Percentiles rank a stretch among this genome's conserved stretches.
phyloP scores from a whole-genome alignment of 2,329 filamentous ascomycete species.

The Pestalotiopsis sp. region DNA sequence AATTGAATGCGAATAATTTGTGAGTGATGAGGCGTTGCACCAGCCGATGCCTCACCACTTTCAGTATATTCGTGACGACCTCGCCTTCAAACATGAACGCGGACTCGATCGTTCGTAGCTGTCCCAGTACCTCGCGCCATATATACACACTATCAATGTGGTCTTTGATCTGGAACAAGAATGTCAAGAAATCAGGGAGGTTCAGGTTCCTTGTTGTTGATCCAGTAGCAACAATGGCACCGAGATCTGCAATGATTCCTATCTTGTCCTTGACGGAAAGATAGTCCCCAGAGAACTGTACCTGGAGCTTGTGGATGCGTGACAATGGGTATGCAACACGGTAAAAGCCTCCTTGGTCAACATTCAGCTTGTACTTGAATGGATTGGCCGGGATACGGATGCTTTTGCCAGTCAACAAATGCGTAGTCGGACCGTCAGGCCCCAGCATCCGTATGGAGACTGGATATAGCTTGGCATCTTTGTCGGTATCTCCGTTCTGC shows the following conservation, averaged over 20 bases:
- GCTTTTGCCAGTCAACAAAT: neutral
- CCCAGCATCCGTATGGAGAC: neutral
- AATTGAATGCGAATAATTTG: neutral
- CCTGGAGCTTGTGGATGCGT: conserved; percentile 10
- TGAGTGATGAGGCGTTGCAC: neutral
- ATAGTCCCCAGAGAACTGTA: conserved; percentile 8
- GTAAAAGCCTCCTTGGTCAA: conserved; percentile 10
- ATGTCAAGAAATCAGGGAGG: conserved; percentile 11
- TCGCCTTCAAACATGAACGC: conserved; percentile 12
- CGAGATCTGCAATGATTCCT: conserved; percentile 13
- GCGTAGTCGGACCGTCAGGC: neutral
- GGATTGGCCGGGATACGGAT: neutral
- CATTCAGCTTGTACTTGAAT: conserved; percentile 15
- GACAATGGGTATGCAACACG: conserved; percentile 12
- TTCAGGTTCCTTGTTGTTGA: neutral
- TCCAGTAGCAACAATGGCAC: conserved; percentile 6
- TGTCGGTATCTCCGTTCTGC: conserved; percentile 2
- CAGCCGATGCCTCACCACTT: neutral
- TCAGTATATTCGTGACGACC: neutral
- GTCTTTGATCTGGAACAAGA: conserved; percentile 8
- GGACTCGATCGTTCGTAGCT: neutral
- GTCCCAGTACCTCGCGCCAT: conserved; percentile 12
- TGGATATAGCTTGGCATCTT: neutral
- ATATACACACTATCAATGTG: neutral
- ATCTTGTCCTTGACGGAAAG: conserved; percentile 12